Percentiles rank a stretch among this genome's conserved stretches.
Conservation (phyloP, 257 asterid genomes). For the Ophiorrhiza pumila region DNA sequence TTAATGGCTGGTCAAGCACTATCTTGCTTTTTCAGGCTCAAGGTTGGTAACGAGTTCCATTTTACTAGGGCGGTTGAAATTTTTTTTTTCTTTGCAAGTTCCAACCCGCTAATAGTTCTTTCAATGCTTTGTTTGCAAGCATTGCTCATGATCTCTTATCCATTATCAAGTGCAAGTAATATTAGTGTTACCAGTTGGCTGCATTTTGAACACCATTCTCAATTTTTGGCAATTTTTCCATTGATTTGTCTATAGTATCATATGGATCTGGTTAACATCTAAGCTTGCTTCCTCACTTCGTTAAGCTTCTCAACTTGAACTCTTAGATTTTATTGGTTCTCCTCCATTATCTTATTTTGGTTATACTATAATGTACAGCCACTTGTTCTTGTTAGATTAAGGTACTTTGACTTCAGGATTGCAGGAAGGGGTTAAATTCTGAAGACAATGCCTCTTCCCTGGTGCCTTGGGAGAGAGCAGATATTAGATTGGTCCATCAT, state of each 20-base stretch:
- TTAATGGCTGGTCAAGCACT: slow-evolving; percentile 85
- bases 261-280: not conserved
- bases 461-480: slow-evolving; percentile 34
- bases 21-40: slow-evolving; percentile 82
- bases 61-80: not conserved
- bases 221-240: not conserved
- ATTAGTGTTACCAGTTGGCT: not conserved
- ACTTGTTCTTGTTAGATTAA: slow-evolving; percentile 15
- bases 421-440: slow-evolving; percentile 40
- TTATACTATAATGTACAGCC: slow-evolving; percentile 9
- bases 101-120: not conserved
- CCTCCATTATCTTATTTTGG: not conserved
- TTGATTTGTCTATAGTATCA: not conserved
- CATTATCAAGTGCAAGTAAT: not conserved
- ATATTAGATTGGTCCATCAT: slow-evolving; percentile 41
- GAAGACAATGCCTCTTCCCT: slow-evolving; percentile 35
- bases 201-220: not conserved
- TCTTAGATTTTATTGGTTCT: not conserved
- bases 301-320: not conserved
- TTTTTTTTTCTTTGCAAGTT: not conserved
- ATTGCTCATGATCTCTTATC: not conserved
- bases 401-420: slow-evolving; percentile 49
- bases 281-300: not conserved
- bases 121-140: not conserved
- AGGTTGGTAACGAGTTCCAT: slow-evolving; percentile 51